Evolutionary conservation across 2,329 filamentous ascomycete species (phyloP), one percentile per base, ranked within the genome.

Genomic region (Lachnellula arida): DNA sequence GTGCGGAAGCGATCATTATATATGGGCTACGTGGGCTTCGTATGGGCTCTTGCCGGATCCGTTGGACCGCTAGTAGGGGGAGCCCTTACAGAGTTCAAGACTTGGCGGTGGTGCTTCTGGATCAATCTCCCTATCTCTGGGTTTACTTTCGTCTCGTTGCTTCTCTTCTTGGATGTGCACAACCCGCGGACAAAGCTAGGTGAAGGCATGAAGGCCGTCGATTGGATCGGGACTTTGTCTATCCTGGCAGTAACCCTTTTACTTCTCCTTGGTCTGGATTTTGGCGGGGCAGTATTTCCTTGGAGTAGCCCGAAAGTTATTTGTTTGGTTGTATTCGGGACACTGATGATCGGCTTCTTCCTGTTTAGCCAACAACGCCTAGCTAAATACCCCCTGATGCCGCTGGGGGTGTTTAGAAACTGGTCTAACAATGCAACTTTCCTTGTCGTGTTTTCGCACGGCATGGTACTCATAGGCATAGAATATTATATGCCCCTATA

Each of bases 261-360:
- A 87, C 78, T 95, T 63, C 81, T 96, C 2, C 82, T 96, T 40
- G 91, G 90, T 1, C 81, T 96, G 6, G 86, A 94, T 65, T 89
- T 92, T 60, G 91, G 90, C 53, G 90, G 89, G 51, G 80, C 89
- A 49, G 76, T 77, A 35, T 82, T 81, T 60, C 84, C 28, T 14
- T 96, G 91, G 91, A 73, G 74, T 51, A 92, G 88, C 0, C 78
- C 87, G 1, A 86, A 82, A 1, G 87, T 92, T 34, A 79, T 96
- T 64, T 91, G 88, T 65, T 78, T 96, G 28, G 78, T 95, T 61
- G 74, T 93, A 49, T 91, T 93, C 63, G 90, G 90, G 22, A 66
- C 81, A 34, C 57, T 87, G 39, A 74, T 81, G 14, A 78, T 88
- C 4, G 28, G 44, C 3, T 37, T 61, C 34, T 95, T 95, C 71